Base-by-base conservation (phyloP, 306 rosid species). In the Hylodesmum podocarpum region DNA sequence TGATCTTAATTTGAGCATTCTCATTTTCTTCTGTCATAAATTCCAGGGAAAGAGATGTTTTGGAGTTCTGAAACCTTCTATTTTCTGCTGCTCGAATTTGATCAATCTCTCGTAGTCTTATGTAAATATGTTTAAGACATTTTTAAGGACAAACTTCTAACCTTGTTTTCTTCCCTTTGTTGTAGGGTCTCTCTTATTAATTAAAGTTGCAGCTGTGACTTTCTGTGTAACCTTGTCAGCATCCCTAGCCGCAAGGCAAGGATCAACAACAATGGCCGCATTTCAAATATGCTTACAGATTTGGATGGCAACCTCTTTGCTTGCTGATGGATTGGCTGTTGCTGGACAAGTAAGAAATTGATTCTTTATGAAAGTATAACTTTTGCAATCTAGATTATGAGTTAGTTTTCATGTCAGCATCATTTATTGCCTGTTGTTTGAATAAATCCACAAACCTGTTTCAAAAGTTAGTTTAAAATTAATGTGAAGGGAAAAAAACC, bases 321-420 rank as follows among this genome's bases (percentile, higher is more conserved):
- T 91, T 40, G 96, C 98, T 19, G 98, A 93, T 46, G 98, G 98
- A 18, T 83, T 93, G 28, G 98, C 98, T 50, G 96, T 93, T 79
- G 97, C 98, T 51, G 98, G 92, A 29, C 98, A 93, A 89, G 98
- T 93, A 40, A 44, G 86, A 66, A 76, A 72, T 27, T 0, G 46
- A 46, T 44, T 28, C 16, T 66, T 51, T 2, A 33, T 19, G 11
- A 74, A 66, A 27, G 12, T 22, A n/a, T 12, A 54, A 19, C 66
- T 54, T 54, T 24, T 18, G 25, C 57, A 50, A 7, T 4, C 27
- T 50, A 50, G 3, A 16, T 36, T 14, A 8, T 53, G 14, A 22
- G 66, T 53, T 53, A 6, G 22, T 6, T 71, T 13, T 14, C 46
- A 70, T 19, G 14, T 6, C 49, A 19, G 34, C 51, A 27, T 18